Percentiles rank a stretch among this genome's conserved stretches.
These are phyloP conservation scores for Solanum pinnatisectum DNA, from an alignment of 257 asterid genomes.

Conservation along the genomic window DNA sequence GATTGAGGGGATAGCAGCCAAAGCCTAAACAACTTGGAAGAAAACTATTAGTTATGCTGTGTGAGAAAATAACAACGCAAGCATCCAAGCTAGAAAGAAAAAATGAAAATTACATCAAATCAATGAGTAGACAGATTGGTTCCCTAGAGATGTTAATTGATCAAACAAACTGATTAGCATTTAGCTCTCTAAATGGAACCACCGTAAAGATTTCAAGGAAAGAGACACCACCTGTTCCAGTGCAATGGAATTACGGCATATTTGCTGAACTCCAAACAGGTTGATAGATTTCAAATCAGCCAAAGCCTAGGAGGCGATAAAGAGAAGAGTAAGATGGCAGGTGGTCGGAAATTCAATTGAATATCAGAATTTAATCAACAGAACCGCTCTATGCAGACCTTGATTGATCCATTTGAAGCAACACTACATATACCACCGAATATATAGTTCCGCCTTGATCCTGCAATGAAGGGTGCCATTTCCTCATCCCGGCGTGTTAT, in stretches of 20 bases:
- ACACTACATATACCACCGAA: slow-evolving; percentile 86
- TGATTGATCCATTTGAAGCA: slow-evolving; percentile 73
- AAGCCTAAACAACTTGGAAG: slow-evolving; percentile 43
- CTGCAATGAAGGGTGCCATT: slow-evolving; percentile 80
- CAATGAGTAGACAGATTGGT: background rate
- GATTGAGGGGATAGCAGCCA: slow-evolving; percentile 86
- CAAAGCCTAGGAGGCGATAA: slow-evolving; percentile 58
- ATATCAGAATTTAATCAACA: background rate
- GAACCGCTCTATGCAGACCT: slow-evolving; percentile 38
- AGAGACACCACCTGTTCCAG: slow-evolving; percentile 67
- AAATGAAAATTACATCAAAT: background rate
- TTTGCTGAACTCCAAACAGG: slow-evolving; percentile 98
- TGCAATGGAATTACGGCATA: slow-evolving; percentile 96
- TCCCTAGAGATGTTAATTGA: background rate
- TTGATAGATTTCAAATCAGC: slow-evolving; percentile 83
- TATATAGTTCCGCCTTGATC: slow-evolving; percentile 79
- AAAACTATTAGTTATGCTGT: background rate
- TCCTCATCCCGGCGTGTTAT: slow-evolving; percentile 98
- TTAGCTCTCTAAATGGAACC: background rate
- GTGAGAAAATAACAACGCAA: background rate
- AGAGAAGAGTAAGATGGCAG: background rate
- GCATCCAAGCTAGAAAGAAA: background rate
- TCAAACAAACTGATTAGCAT: background rate
- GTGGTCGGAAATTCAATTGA: background rate
- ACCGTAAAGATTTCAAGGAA: background rate